phyloP scores from a whole-genome alignment of 1,139 yeast species.

The Hyphopichia wangnamkhiaoensis region DNA sequence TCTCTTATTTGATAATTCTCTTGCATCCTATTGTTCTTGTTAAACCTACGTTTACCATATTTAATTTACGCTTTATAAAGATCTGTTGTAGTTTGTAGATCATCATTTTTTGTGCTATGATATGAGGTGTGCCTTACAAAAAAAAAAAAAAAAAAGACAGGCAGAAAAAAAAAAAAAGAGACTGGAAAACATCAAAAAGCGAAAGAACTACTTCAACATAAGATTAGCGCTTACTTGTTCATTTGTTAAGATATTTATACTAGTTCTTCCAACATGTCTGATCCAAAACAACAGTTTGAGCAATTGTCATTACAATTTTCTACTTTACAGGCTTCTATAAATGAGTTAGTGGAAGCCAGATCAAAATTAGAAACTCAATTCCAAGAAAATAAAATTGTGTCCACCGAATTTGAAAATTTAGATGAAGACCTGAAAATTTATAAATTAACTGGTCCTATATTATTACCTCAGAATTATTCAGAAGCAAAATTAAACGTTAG shows the following conservation, averaged over 20 bases:
- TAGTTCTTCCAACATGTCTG: slow-evolving; percentile 19
- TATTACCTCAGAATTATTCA: slow-evolving; percentile 79
- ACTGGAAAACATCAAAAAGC: not conserved
- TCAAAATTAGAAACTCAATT: slow-evolving; percentile 74
- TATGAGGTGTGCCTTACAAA: too few species aligned
- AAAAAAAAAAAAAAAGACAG: too few species aligned
- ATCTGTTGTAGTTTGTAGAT: too few species aligned
- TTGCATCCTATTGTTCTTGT: too few species aligned
- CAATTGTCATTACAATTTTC: slow-evolving; percentile 41
- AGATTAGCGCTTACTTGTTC: too few species aligned
- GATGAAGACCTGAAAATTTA: slow-evolving; percentile 68
- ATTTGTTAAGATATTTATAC: not conserved
- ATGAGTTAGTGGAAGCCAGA: slow-evolving; percentile 58
- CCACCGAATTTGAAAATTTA: slow-evolving; percentile 69
- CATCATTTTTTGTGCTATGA: too few species aligned
- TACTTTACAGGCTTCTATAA: slow-evolving; percentile 33
- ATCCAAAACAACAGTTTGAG: slow-evolving; percentile 38
- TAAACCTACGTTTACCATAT: too few species aligned
- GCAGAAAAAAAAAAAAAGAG: too few species aligned
- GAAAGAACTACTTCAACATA: too few species aligned
- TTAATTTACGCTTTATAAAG: too few species aligned
- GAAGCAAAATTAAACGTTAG: slow-evolving; percentile 84
- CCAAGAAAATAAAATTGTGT: slow-evolving; percentile 92
- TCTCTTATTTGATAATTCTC: too few species aligned
- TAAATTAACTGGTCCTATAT: slow-evolving; percentile 89